phyloP scores from a whole-genome alignment of 768 basidiomycete genomes.

The Gautieria morchelliformis region DNA sequence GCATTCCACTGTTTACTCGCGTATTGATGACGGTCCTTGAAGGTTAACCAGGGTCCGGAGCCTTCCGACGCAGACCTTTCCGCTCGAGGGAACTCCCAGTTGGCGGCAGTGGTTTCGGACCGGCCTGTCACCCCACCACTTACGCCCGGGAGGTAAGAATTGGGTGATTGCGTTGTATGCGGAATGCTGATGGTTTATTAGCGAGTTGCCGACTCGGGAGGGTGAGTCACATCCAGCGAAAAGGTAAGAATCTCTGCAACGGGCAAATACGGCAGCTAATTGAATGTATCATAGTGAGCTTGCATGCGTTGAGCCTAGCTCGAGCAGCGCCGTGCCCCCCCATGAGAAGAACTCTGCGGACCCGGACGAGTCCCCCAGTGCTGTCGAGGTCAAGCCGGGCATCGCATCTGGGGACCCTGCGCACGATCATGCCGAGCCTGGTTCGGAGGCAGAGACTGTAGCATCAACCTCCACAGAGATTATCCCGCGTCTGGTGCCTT shows the following conservation, averaged over 20 bases:
- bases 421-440: too few relatives aligned
- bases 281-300: slow-evolving; percentile 33
- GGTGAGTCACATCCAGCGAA: slow-evolving; percentile 76
- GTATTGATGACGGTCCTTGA: slow-evolving; percentile 13
- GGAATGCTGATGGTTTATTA: slow-evolving; percentile 21
- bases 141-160: too few relatives aligned
- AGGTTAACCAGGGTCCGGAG: slow-evolving; percentile 82
- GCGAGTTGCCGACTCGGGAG: slow-evolving; percentile 76
- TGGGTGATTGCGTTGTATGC: neutral
- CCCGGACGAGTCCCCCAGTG: too few relatives aligned
- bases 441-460: too few relatives aligned
- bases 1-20: neutral
- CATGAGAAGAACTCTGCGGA: too few relatives aligned
- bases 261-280: neutral
- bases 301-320: too few relatives aligned
- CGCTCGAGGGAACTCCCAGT: slow-evolving; percentile 28
- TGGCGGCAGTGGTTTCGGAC: slow-evolving; percentile 33
- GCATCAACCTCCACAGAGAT: too few relatives aligned
- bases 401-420: too few relatives aligned
- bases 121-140: slow-evolving; percentile 57
- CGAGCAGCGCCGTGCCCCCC: too few relatives aligned
- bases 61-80: too few relatives aligned
- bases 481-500: too few relatives aligned
- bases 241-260: slow-evolving; percentile 39
- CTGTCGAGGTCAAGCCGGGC: too few relatives aligned